Percentiles rank a stretch among this genome's conserved stretches.
Evolutionary conservation across 768 basidiomycete genomes (phyloP).

Genomic region (Pisolithus albus): DNA sequence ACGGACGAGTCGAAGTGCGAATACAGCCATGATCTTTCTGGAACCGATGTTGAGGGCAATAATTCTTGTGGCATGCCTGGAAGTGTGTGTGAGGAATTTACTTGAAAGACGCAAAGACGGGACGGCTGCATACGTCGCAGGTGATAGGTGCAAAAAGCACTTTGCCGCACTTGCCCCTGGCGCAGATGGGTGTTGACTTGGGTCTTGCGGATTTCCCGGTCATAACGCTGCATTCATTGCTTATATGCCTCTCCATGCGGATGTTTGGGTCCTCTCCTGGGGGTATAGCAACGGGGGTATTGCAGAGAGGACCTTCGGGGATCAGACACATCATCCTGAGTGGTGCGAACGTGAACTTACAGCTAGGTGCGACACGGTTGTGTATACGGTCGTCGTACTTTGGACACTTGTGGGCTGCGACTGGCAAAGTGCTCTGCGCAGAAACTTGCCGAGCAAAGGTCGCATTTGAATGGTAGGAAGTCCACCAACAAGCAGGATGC

Average conservation of each 20-base stretch:
- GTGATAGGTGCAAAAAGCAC: slow-evolving; percentile 65
- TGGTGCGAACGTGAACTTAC: slow-evolving; percentile 33
- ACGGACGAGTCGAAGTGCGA: slow-evolving; percentile 7
- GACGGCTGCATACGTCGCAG: slow-evolving; percentile 53
- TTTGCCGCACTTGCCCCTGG: slow-evolving; percentile 60
- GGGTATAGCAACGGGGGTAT: slow-evolving; percentile 65
- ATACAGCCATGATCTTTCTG: slow-evolving; percentile 63
- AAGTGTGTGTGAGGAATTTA: neutral
- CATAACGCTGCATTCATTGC: slow-evolving; percentile 57
- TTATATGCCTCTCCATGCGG: slow-evolving; percentile 73
- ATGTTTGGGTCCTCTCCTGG: slow-evolving; percentile 75
- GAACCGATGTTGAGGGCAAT: slow-evolving; percentile 76
- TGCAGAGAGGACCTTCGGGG: slow-evolving; percentile 65
- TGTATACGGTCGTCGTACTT: slow-evolving; percentile 65
- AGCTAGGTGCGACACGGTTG: slow-evolving; percentile 72
- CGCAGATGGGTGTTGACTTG: slow-evolving; percentile 52
- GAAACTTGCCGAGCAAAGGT: slow-evolving; percentile 63
- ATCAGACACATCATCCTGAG: neutral
- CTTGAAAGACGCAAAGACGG: neutral
- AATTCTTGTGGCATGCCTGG: slow-evolving; percentile 66
- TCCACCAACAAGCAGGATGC: slow-evolving; percentile 65
- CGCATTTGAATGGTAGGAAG: slow-evolving; percentile 83
- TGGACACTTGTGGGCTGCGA: slow-evolving; percentile 57
- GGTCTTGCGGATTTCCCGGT: slow-evolving; percentile 50
- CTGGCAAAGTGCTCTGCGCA: slow-evolving; percentile 78